Evolutionary conservation across 169 alveolate species (phyloP), one percentile per base, ranked within the genome.

Genomic region (Theileria annulata): DNA sequence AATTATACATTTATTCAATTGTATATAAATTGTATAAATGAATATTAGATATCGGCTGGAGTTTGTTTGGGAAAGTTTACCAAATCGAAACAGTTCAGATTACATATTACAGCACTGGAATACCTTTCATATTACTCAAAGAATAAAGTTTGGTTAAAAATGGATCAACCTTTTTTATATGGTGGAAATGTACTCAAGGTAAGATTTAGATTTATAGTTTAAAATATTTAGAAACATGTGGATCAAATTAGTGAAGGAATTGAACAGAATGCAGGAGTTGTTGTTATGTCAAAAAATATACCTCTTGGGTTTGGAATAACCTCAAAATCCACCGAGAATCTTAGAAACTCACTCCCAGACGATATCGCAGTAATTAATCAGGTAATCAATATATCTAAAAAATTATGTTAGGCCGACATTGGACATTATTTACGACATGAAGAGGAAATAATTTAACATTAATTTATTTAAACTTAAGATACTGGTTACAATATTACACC

Each of bases 281-380:
- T 84, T 10, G 82, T 84, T 12, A 77, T 84, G 82, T 77, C 42
- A 23, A 84, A 84, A 70, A 84, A 84, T 68, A 62, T 84, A 19
- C 90, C 90, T 31, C 83, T 84, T 21, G 90, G 90, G 2, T 84
- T 84, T 51, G 90, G 90, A 37, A 80, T 84, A 51, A 77, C 87
- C 28, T 77, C 87, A n/a, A 84, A 84, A 72, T 77, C 87, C 6
- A 71, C 90, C 4, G 90, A 84, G 64, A 58, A 64, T 8, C 77
- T 84, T 10, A 58, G 76, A 30, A 84, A 67, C 28, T 21, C 90
- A 59, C 82, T 77, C 2, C 90, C 90, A 21, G 90, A 84, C 31
- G 90, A 84, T 54, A 75, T 84, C 42, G 90, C 90, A 42, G 87
- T 84, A 42, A 69, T 84, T 35, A 85, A 84, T 77, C 90, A 84